Evolutionary conservation across 2,329 filamentous ascomycete species (phyloP), one percentile per base, ranked within the genome.

Genomic region (Cercospora janseana): DNA sequence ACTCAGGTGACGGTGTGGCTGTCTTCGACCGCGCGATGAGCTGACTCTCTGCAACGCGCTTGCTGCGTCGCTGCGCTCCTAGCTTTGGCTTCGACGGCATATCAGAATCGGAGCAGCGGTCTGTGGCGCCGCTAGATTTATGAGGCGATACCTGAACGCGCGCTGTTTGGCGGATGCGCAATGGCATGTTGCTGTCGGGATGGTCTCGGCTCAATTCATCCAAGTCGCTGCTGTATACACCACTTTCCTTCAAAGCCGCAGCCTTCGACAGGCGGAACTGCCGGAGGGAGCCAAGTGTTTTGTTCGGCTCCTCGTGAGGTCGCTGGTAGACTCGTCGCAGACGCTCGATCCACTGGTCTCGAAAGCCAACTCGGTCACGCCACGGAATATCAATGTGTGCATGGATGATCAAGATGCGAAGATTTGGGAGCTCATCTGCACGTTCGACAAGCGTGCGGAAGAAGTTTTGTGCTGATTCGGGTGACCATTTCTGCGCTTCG

Each of bases 321-420:
- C 81, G 75, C 41, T 83, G 75, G 61, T 88, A 91, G 2, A 89
- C 78, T 9, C 74, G 76, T 48, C 82, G 79, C 44, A 96, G 73
- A 55, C 77, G 83, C n/a, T 79, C 75, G 42, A 83, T 83, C 88
- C 90, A 95, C 57, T 81, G 80, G 58, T 86, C 82, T 29, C 91
- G 81, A 62, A 96, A 85, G n/a, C 79, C 78, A 13, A 87, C 87
- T 32, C 92, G 82, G 63, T 89, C 82, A 54, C 89, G 84, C 88
- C 90, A 95, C 8, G 76, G 75, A 20, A 86, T 83, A 62, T 91
- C 82, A 40, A 96, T 75, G 68, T 89, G 92, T 1, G 86, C 84
- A 61, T 85, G 87, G 58, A 96, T 79, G 1, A 80, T 77, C 8
- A 96, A 72, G 34, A 78, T 75, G 6, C 89, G 83, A 18, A 97